Evolutionary conservation across 768 basidiomycete genomes (phyloP), one percentile per base, ranked within the genome.

Genomic region (Hygrophorus russula): DNA sequence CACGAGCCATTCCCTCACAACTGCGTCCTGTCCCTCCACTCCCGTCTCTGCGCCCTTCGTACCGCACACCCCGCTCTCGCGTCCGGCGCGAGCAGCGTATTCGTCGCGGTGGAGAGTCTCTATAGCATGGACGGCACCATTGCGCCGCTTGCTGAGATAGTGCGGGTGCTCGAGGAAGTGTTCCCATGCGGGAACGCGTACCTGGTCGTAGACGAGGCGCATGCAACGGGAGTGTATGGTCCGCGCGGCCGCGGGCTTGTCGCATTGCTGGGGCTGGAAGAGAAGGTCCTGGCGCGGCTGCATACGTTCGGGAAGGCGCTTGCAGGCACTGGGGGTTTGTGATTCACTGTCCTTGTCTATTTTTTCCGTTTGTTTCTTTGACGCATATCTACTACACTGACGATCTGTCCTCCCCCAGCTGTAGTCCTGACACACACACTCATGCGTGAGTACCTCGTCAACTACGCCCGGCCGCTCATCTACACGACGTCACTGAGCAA

Each of bases 71-170:
- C 58, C 0, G 61, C 55, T 30, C 52, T 78, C 12, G 51, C 49
- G 43, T 46, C 51, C 0, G 77, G 75, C 0, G 57, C 62, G 19
- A 49, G 33, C 41, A 80, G 66, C 51, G 61, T 87, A 2, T 96
- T 93, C 54, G 59, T 98, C 10, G 80, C 88, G 0, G 80, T 96
- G 5, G 94, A 98, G 68, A 82, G 78, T 30, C 60, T 97, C 36
- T 97, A 97, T 52, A 87, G 82, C 45, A 98, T 98, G 94, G 94
- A 98, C 51, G 94, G 94, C 11, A 94, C 91, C 19, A 72, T 94
- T 46, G 71, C 83, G 0, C 91, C 90, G 0, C 66, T 98, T 20
- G 42, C 42, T 12, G 73, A 75, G 34, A 79, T 96, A 37, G 73
- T 82, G 29, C 70, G 74, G 19, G 53, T 72, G 2, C 53, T 90